These are phyloP conservation scores for Eucalyptus sideroxylon DNA, from an alignment of 345 rosid genomes.

Conservation along the genomic window DNA sequence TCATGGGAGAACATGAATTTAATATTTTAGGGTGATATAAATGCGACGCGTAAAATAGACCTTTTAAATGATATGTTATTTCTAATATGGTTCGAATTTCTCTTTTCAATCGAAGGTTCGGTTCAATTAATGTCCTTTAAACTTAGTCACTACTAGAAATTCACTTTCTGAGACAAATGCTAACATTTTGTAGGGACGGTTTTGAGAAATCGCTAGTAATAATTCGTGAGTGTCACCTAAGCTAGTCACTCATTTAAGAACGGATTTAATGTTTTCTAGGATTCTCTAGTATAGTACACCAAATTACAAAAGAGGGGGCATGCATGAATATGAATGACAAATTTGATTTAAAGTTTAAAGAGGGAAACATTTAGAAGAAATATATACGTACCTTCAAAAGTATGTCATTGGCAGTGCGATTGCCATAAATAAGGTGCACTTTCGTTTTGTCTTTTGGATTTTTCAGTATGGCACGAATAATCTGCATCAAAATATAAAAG, in stretches of 20 bases:
- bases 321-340: background rate
- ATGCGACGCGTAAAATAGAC: too few species aligned
- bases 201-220: too few species aligned
- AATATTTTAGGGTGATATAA: too few species aligned
- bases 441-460: constrained; percentile 26
- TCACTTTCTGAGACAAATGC: too few species aligned
- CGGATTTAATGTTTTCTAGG: background rate
- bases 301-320: background rate
- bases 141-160: too few species aligned
- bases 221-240: too few species aligned
- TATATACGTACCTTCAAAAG: constrained; percentile 20
- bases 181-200: too few species aligned
- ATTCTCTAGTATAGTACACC: background rate
- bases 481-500: constrained; percentile 2
- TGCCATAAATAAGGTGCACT: constrained; percentile 32
- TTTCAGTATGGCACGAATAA: constrained; percentile 26
- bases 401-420: constrained; percentile 24
- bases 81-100: too few species aligned
- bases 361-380: background rate
- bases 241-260: too few species aligned
- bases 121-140: too few species aligned
- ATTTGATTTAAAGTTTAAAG: background rate
- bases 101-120: too few species aligned
- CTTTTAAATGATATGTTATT: too few species aligned
- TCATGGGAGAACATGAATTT: background rate